Base-by-base conservation (phyloP, 768 basidiomycete species). In the Mycena rebaudengoi region DNA sequence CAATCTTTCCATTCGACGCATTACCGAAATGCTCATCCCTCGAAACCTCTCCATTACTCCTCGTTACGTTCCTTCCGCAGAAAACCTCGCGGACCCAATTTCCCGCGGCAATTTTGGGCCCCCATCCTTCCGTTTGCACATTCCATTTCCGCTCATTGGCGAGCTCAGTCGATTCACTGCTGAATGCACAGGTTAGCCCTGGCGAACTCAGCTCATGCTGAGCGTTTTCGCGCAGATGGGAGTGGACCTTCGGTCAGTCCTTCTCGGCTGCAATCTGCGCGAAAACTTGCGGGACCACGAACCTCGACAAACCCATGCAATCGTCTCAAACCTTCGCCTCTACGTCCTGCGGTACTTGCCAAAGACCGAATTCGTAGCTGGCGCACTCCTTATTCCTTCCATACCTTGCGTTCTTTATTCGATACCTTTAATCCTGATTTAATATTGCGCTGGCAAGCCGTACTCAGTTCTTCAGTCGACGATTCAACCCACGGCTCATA, bases 71-170 rank as follows among this genome's bases (percentile, higher is more conserved):
- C 39, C 63, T 1, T 74, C 78, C 7, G 65, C 33, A 2, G 48
- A 67, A 2, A 78, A 80, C 37, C 72, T 66, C 0, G 78, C 76
- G 14, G 77, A 79, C 54, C 72, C 73, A 14, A 65, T 73, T 29
- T 75, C 73, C 14, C 67, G 65, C 23, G 63, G 69, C 43, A 39
- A 44, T 14, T 35, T 66, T 3, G 71, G 67, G 12, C 51, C 35
- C 0, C 20, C 44, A 20, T 37, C 41, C 2, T n/a, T 25, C 2
- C 32, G 55, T 0, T 40, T 66, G 8, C 41, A 13, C 4, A 18
- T 46, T 18, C 41, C 37, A 2, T 68, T 70, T 29, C 14, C 5
- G 28, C 61, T 75, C 37, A 62, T 65, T 3, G 40, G 26, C 7
- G 70, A 73, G 59, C 66, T 70, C 5, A 5, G 16, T 5, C 21